Conservation (phyloP, 495 filamentous ascomycete genomes). For the Astrocystis sublimbata region DNA sequence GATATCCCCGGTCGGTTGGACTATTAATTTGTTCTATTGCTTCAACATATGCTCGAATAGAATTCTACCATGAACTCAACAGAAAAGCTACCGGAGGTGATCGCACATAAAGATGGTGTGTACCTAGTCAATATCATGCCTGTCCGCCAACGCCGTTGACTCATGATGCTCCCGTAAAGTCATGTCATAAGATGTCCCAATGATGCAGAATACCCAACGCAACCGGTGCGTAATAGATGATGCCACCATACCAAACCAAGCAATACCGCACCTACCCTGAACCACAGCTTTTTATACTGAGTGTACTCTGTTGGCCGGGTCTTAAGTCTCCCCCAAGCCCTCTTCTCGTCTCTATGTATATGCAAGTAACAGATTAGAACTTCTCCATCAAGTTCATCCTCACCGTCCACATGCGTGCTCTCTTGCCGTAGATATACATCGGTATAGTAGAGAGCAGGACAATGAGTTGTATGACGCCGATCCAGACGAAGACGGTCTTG, state of each 20-base stretch:
- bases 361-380: slow-evolving; percentile 53
- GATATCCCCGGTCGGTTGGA: slow-evolving; percentile 3
- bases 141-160: not conserved
- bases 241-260: not conserved
- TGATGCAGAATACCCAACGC: slow-evolving; percentile 1
- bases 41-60: too few relatives aligned
- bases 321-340: not conserved
- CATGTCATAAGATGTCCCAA: not conserved
- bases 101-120: too few relatives aligned
- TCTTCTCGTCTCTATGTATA: not conserved
- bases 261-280: not conserved
- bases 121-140: not conserved
- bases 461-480: slow-evolving; percentile 85
- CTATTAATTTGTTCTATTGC: not conserved
- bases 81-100: too few relatives aligned
- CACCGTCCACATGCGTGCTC: slow-evolving; percentile 95
- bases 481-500: slow-evolving; percentile 74
- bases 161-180: not conserved
- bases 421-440: slow-evolving; percentile 95
- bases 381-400: slow-evolving; percentile 86
- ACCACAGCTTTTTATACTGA: too few relatives aligned
- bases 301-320: too few relatives aligned
- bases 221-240: not conserved
- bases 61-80: too few relatives aligned
- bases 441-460: slow-evolving; percentile 76